Evolutionary conservation across 441 rosid genomes (phyloP).

Genomic region (Mallotus repandus): DNA sequence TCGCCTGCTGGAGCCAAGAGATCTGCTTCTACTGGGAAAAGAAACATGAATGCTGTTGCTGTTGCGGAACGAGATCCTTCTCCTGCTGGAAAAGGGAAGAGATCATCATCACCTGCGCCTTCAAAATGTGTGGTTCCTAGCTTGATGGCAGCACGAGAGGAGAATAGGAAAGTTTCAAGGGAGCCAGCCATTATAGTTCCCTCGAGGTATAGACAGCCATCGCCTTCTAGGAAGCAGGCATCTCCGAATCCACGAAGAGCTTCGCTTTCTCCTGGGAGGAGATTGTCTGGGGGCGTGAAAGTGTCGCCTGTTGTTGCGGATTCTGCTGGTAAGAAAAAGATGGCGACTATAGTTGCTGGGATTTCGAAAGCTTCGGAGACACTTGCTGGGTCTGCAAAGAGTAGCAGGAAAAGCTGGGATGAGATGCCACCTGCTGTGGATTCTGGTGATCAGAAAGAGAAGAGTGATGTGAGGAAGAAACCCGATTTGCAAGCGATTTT

Average conservation of each 20-base stretch:
- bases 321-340: slow-evolving; percentile 77
- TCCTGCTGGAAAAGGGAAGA: slow-evolving; percentile 61
- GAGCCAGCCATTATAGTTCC: slow-evolving; percentile 89
- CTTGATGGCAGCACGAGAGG: slow-evolving; percentile 67
- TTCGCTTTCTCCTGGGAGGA: slow-evolving; percentile 74
- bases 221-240: slow-evolving; percentile 75
- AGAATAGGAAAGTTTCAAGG: slow-evolving; percentile 58
- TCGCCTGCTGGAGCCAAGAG: slow-evolving; percentile 75
- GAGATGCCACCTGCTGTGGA: slow-evolving; percentile 35
- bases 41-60: slow-evolving; percentile 10
- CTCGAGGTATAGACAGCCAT: slow-evolving; percentile 87
- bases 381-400: slow-evolving; percentile 51
- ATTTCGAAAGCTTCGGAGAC: slow-evolving; percentile 72
- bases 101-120: slow-evolving; percentile 87
- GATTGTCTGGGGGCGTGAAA: slow-evolving; percentile 68
- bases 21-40: slow-evolving; percentile 53
- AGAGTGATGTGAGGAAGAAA: slow-evolving; percentile 43
- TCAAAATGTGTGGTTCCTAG: slow-evolving; percentile 91
- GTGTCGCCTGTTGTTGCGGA: slow-evolving; percentile 63
- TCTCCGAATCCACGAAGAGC: slow-evolving; percentile 67
- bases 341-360: slow-evolving; percentile 57
- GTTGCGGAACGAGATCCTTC: slow-evolving; percentile 66
- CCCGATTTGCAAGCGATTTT: slow-evolving; percentile 63
- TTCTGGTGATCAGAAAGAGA: slow-evolving; percentile 53
- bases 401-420: slow-evolving; percentile 70